Evolutionary conservation across 2,329 filamentous ascomycete species (phyloP).

Genomic region (Diaporthe eres): DNA sequence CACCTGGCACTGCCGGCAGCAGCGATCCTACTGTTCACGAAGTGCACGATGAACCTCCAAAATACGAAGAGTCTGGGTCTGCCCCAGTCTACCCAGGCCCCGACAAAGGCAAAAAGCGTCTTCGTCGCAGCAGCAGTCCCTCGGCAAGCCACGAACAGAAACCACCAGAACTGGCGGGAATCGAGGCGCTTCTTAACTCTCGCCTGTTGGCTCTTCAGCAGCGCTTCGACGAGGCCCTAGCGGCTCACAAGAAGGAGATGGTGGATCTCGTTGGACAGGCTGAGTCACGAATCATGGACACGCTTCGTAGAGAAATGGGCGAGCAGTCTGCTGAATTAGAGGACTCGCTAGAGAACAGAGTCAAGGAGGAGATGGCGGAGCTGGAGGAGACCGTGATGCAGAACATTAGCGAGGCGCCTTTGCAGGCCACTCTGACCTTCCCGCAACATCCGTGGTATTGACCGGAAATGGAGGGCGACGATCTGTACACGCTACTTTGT

Average conservation of each 20-base stretch:
- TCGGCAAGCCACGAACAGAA: neutral
- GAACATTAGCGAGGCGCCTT: conserved; percentile 31
- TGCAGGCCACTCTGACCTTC: conserved; percentile 35
- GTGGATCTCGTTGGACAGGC: conserved; percentile 15
- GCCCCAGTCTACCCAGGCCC: neutral
- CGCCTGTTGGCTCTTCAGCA: conserved; percentile 18
- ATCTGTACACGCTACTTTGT: neutral
- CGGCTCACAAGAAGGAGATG: conserved; percentile 21
- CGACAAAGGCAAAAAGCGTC: conserved; percentile 32
- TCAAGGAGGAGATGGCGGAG: conserved; percentile 27
- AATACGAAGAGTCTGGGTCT: conserved; percentile 29
- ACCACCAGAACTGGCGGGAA: neutral
- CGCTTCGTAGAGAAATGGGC: conserved; percentile 15
- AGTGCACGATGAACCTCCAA: conserved; percentile 26
- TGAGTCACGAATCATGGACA: conserved; percentile 6
- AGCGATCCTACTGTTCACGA: neutral
- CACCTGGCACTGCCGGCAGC: neutral
- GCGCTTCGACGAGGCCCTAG: conserved; percentile 23
- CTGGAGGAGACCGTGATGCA: conserved; percentile 36
- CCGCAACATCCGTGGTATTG: conserved; percentile 38
- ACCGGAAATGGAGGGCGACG: neutral
- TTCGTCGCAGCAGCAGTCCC: conserved; percentile 16
- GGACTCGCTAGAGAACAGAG: neutral
- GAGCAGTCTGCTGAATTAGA: conserved; percentile 16
- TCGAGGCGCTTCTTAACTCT: conserved; percentile 19